Evolutionary conservation across 2,329 filamentous ascomycete species (phyloP), one percentile per base, ranked within the genome.

Genomic region (Beauveria caledonica): DNA sequence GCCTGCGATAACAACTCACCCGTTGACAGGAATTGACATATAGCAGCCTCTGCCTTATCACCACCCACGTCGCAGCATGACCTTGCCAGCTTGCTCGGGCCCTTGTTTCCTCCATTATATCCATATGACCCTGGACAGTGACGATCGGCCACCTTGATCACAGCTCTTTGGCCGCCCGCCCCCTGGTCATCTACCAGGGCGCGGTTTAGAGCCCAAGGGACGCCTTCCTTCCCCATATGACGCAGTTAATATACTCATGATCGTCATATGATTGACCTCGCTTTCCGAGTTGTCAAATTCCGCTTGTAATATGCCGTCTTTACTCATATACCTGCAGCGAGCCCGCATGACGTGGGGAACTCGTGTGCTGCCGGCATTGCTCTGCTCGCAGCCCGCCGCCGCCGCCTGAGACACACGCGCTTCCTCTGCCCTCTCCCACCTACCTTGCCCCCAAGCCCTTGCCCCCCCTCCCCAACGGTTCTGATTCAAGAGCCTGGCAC

Each of bases 181-280:
- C 29, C 29, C 29, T 25, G 36, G 13, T 40, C 15, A 11, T 33
- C 29, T 33, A 33, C 29, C 29, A 33, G 29, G 29, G 29, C 29
- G 29, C 29, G 10, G 29, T 33, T 33, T 33, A 33, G 29, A 33
- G 29, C 29, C 29, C 29, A 33, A 33, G 10, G 10, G 29, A 33
- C 29, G 29, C 29, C 29, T 33, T 33, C 10, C 29, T 11, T 33
- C 3, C 10, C 29, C 29, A 33, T 33, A 33, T 33, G 29, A 33
- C 29, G 29, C 29, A 33, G 4, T 46, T 23, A 46, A 36, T 44
- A 29, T 17, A 21, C 23, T 50, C 33, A 23, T 58, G 55, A 58
- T 58, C 55, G 46, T 33, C 55, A 50, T 50, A 58, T 42, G 46
- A 58, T 58, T 58, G 19, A 27, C 55, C 21, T 58, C 45, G 33